These are phyloP conservation scores for Ceriops zippeliana DNA, from an alignment of 345 rosid species.

Conservation along the genomic window DNA sequence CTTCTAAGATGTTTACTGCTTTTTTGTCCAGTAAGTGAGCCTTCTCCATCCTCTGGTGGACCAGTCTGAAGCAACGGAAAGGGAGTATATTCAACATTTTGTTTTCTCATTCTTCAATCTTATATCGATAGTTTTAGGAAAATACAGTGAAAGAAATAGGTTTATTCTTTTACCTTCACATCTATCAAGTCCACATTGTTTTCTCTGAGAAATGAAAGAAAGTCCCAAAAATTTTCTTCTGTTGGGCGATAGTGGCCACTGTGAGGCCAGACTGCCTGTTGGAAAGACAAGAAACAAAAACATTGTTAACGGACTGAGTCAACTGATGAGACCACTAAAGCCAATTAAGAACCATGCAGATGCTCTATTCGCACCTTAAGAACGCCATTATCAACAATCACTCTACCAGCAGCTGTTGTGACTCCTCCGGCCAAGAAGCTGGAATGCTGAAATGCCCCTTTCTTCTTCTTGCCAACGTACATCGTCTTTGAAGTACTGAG, in stretches of 20 bases:
- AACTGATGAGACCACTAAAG: neutral
- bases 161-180: constrained; percentile 52
- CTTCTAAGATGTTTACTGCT: constrained; percentile 49
- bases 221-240: constrained; percentile 71
- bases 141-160: neutral
- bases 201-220: constrained; percentile 61
- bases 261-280: constrained; percentile 95
- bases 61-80: constrained; percentile 52
- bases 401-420: constrained; percentile 73
- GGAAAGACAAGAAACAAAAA: neutral
- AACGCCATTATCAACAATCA: constrained; percentile 55
- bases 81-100: constrained; percentile 9
- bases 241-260: constrained; percentile 98
- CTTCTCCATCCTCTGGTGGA: constrained; percentile 60
- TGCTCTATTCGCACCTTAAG: constrained; percentile 44
- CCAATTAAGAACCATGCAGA: neutral
- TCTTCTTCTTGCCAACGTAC: constrained; percentile 73
- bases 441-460: constrained; percentile 85
- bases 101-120: neutral
- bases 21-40: constrained; percentile 31
- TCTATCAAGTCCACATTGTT: constrained; percentile 72
- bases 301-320: constrained; percentile 12
- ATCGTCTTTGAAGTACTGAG: constrained; percentile 69
- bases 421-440: constrained; percentile 98
- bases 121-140: neutral